Evolutionary conservation across 139 green algal species (phyloP), one percentile per base, ranked within the genome.

Genomic region (Chlamydomonas schloesseri): DNA sequence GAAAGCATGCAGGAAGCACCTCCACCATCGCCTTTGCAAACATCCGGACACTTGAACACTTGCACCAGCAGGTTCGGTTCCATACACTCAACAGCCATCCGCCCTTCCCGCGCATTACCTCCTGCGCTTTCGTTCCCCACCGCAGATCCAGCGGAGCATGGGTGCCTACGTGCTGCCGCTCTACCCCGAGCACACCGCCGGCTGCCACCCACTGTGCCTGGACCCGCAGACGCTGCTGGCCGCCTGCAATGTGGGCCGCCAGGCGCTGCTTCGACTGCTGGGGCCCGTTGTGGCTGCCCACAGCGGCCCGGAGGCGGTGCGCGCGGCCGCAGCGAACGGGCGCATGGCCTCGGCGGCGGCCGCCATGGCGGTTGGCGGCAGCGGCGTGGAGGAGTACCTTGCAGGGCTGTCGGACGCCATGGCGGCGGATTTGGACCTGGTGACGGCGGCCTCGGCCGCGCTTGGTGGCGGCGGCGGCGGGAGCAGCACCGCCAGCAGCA

Each of bases 191-290:
- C n/a, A 69, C 33, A 77, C 72, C 14, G 79, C 82, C 57, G 90
- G 87, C 47, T 90, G 89, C 71, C 81, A 87, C 36, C 95, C 94
- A 14, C 71, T 96, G 34, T 96, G 93, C 76, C 93, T 82, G 33
- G 92, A 95, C 65, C 57, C 78, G 2, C 14, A 60, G 10, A 92
- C 83, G 36, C 82, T 97, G 29, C 72, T 68, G 50, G 85, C 73
- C 20, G 95, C 92, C 4, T 73, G 93, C 34, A 91, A 85, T 2
- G 93, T 95, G 68, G 95, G 94, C 2, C 86, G 91, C 4, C 50
- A 64, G 26, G 26, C 69, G 28, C 82, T 93, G 37, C n/a, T 89
- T 28, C 37, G 62, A 0, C 46, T 91, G 60, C 70, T 90, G 36
- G 76, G 68, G 33, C 82, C 79, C 5, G 18, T 69, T 2, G 79